phyloP scores from a whole-genome alignment of 768 basidiomycete species.

The Boletellus emodensis region DNA sequence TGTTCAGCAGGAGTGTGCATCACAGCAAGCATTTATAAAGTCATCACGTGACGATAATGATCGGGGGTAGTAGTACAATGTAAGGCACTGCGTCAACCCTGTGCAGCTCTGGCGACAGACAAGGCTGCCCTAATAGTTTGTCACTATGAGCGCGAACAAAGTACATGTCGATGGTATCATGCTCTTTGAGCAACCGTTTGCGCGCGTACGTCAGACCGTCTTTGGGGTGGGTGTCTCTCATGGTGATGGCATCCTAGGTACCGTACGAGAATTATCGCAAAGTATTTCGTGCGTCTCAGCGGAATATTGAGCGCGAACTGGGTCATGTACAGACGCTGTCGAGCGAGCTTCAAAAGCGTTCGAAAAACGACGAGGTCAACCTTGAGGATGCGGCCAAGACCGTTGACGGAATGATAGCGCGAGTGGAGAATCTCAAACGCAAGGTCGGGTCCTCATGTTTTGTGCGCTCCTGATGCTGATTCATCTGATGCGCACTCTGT shows the following conservation, averaged over 20 bases:
- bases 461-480: constrained; percentile 7
- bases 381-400: constrained; percentile 53
- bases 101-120: constrained; percentile 6
- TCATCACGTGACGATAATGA: constrained; percentile 25
- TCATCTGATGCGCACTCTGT: constrained; percentile 13
- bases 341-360: constrained; percentile 55
- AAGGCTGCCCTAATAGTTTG: background rate
- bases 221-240: constrained; percentile 7
- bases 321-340: constrained; percentile 52
- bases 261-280: constrained; percentile 89
- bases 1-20: constrained; percentile 6
- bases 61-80: constrained; percentile 8
- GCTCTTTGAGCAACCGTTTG: constrained; percentile 83
- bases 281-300: constrained; percentile 79
- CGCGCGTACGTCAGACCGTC: constrained; percentile 45
- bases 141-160: constrained; percentile 39
- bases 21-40: background rate
- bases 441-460: constrained; percentile 55
- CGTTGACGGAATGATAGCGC: constrained; percentile 72
- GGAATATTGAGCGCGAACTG: constrained; percentile 77
- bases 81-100: background rate
- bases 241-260: constrained; percentile 47
- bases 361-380: constrained; percentile 35
- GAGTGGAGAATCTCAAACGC: constrained; percentile 77
- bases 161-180: constrained; percentile 69